Evolutionary conservation across 2,329 filamentous ascomycete genomes (phyloP).

Genomic region (Diaporthe velutina): DNA sequence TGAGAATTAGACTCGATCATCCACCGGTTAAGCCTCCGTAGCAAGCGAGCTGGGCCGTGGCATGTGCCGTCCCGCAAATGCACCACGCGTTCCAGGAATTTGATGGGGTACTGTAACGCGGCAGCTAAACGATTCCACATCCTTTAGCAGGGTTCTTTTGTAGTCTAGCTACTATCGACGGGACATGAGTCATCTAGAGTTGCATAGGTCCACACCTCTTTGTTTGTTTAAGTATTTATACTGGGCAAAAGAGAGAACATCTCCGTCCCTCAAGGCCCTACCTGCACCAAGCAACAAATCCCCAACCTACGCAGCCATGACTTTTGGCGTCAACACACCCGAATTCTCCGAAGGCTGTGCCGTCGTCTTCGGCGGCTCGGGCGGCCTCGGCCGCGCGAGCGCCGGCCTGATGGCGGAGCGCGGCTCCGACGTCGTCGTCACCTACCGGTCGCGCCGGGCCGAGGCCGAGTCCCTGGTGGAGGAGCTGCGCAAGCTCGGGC

Average conservation of each 20-base stretch:
- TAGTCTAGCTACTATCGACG: not conserved
- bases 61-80: conserved; percentile 1
- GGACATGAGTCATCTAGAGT: not conserved
- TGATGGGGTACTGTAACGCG: not conserved
- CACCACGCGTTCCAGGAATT: not conserved
- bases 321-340: conserved; percentile 13
- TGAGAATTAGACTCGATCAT: not conserved
- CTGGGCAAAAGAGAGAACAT: not conserved
- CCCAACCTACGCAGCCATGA: not conserved
- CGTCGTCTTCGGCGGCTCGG: conserved; percentile 24
- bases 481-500: conserved; percentile 11
- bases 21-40: not conserved
- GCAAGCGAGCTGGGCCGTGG: conserved; percentile 11
- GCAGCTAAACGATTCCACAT: not conserved
- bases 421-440: conserved; percentile 19
- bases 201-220: not conserved
- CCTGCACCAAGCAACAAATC: not conserved
- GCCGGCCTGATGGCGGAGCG: conserved; percentile 19
- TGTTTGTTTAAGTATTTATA: not conserved
- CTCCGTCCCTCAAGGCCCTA: not conserved
- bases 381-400: conserved; percentile 22
- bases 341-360: conserved; percentile 17
- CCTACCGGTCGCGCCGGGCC: not conserved
- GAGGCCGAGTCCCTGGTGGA: conserved; percentile 20
- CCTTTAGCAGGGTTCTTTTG: not conserved